Conservation (phyloP, 2,329 filamentous ascomycete species). For the Magnaporthales sp. region DNA sequence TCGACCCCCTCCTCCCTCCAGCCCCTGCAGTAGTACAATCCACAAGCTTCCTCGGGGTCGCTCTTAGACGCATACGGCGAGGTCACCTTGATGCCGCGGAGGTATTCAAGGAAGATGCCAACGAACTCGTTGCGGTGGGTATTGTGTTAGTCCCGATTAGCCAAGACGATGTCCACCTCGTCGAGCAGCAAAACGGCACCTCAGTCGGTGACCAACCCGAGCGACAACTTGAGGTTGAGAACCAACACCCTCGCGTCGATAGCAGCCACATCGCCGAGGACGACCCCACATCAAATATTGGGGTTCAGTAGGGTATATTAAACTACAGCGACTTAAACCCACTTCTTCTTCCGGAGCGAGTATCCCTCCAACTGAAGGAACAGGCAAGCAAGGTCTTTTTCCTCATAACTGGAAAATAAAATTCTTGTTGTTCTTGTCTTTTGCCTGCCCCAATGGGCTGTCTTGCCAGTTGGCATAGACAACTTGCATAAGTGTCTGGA, state of each 20-base stretch:
- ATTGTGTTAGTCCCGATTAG: conserved; percentile 33
- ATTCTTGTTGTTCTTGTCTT: conserved; percentile 29
- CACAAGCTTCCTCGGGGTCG: not conserved
- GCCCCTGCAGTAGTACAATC: not conserved
- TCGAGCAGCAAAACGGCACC: conserved; percentile 41
- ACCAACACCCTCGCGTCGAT: conserved; percentile 32
- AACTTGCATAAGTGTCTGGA: conserved; percentile 14
- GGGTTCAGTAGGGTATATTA: no score
- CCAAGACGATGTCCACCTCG: conserved; percentile 45
- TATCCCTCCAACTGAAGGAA: conserved; percentile 65
- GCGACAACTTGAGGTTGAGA: conserved; percentile 34
- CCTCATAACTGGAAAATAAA: no score
- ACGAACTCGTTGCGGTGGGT: conserved; percentile 40
- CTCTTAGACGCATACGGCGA: conserved; percentile 30
- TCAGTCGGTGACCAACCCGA: conserved; percentile 40
- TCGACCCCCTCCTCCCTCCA: no score
- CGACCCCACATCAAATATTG: no score
- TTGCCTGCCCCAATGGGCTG: conserved; percentile 22
- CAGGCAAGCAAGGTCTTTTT: conserved; percentile 97
- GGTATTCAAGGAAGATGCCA: conserved; percentile 38
- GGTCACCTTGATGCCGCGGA: conserved; percentile 34
- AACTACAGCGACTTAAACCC: conserved; percentile 24
- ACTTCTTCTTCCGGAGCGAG: conserved; percentile 35
- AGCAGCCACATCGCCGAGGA: no score
- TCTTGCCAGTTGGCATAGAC: no score